Evolutionary conservation across 306 rosid species (phyloP).

Genomic region (Begonia peltatifolia): DNA sequence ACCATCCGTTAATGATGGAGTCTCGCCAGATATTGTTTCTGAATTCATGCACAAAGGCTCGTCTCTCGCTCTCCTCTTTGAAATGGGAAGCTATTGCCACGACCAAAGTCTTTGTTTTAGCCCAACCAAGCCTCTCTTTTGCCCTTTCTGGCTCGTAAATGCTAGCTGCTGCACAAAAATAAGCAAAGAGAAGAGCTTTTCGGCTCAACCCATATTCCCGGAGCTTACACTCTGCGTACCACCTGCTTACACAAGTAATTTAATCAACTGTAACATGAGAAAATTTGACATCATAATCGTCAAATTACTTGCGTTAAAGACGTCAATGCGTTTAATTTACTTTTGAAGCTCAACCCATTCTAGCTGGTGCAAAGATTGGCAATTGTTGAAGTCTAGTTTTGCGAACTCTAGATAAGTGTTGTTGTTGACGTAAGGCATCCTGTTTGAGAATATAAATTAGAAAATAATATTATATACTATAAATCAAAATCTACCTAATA

Average conservation of each 20-base stretch:
- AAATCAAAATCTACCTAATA: no score
- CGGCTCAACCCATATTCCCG: slow-evolving; percentile 48
- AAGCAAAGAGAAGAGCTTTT: slow-evolving; percentile 40
- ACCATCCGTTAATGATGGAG: background rate
- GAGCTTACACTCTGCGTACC: slow-evolving; percentile 58
- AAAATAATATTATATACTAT: no score
- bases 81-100: slow-evolving; percentile 34
- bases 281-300: no score
- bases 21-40: slow-evolving; percentile 3
- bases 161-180: slow-evolving; percentile 57
- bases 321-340: no score
- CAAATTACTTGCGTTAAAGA: no score
- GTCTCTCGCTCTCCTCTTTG: slow-evolving; percentile 17
- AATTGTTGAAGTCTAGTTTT: slow-evolving; percentile 67
- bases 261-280: background rate
- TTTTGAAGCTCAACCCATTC: slow-evolving; percentile 65
- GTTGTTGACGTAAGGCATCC: slow-evolving; percentile 71
- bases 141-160: slow-evolving; percentile 71
- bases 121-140: slow-evolving; percentile 65
- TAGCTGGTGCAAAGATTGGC: slow-evolving; percentile 52
- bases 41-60: slow-evolving; percentile 33
- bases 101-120: slow-evolving; percentile 40
- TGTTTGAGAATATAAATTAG: slow-evolving; percentile 5
- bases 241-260: slow-evolving; percentile 23
- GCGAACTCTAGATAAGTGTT: slow-evolving; percentile 69